Percentiles rank a stretch among this genome's conserved stretches.
These are phyloP conservation scores for Lichtheimia hyalospora DNA, from an alignment of 371 early-diverging fungal genomes.

Conservation along the genomic window DNA sequence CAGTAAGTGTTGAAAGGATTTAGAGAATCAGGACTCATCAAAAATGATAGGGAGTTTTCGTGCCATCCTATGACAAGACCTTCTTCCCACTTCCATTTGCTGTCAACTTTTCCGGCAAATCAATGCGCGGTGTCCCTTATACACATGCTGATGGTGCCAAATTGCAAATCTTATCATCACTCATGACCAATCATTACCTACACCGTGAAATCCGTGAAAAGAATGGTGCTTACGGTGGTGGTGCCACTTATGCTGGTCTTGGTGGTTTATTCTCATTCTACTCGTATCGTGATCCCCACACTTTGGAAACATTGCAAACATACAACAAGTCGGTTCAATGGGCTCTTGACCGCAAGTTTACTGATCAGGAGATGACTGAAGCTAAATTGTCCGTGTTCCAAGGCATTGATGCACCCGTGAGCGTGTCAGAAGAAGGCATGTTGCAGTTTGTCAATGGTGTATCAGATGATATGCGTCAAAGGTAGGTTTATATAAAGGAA, in stretches of 20 bases:
- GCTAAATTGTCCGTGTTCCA: slow-evolving; percentile 92
- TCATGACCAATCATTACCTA: slow-evolving; percentile 82
- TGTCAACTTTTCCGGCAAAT: slow-evolving; percentile 82
- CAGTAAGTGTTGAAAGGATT: too few species aligned
- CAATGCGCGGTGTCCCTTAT: slow-evolving; percentile 79
- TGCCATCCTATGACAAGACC: slow-evolving; percentile 38
- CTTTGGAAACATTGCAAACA: slow-evolving; percentile 72
- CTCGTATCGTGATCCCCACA: slow-evolving; percentile 92
- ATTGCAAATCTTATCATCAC: slow-evolving; percentile 76
- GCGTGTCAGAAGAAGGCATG: slow-evolving; percentile 86
- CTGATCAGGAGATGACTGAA: slow-evolving; percentile 77
- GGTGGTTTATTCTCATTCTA: slow-evolving; percentile 86
- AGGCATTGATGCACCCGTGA: slow-evolving; percentile 80
- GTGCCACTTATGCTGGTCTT: slow-evolving; percentile 70
- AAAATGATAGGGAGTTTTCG: slow-evolving; percentile 20
- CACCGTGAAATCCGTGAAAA: slow-evolving; percentile 96
- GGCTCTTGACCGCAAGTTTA: slow-evolving; percentile 55
- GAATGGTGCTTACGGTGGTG: slow-evolving; percentile 96
- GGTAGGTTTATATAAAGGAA: slow-evolving; percentile 34
- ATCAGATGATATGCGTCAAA: slow-evolving; percentile 85
- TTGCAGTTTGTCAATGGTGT: slow-evolving; percentile 74
- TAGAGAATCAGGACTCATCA: not conserved
- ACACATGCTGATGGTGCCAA: slow-evolving; percentile 79
- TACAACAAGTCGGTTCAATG: slow-evolving; percentile 69
- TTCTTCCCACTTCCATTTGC: slow-evolving; percentile 80